Conservation (phyloP, 2,329 filamentous ascomycete species). For the Paracoccidioides lutzii region DNA sequence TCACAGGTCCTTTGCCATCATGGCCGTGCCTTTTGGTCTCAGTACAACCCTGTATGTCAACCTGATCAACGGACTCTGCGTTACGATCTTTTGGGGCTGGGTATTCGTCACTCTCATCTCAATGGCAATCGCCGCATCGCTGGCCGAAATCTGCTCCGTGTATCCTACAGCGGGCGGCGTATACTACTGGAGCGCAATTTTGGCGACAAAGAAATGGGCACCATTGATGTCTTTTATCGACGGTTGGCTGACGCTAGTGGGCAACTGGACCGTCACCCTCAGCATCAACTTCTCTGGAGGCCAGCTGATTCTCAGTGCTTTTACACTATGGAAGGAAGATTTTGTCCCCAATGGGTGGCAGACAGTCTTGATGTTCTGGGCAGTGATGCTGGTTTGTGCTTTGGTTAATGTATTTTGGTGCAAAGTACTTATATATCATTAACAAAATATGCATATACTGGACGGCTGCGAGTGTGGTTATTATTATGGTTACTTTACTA, state of each 20-base stretch:
- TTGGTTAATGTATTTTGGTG: constrained; percentile 53
- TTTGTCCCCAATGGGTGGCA: constrained; percentile 57
- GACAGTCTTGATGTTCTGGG: constrained; percentile 60
- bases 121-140: constrained; percentile 49
- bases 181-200: constrained; percentile 60
- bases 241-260: constrained; percentile 59
- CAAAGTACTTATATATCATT: constrained; percentile 51
- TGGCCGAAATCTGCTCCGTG: constrained; percentile 57
- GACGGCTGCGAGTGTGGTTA: constrained; percentile 53
- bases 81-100: constrained; percentile 60
- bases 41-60: constrained; percentile 57
- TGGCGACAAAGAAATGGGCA: constrained; percentile 51
- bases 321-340: constrained; percentile 56
- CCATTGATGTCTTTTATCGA: constrained; percentile 57
- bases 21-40: constrained; percentile 58
- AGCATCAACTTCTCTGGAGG: constrained; percentile 62
- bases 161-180: constrained; percentile 57
- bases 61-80: constrained; percentile 53
- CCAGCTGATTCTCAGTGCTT: constrained; percentile 54
- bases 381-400: constrained; percentile 53
- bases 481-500: constrained; percentile 53
- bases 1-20: constrained; percentile 54
- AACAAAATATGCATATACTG: constrained; percentile 64
- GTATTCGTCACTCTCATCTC: constrained; percentile 52
- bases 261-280: constrained; percentile 57